Evolutionary conservation across 805 yeast species (phyloP).

Genomic region (Saccharomyces mikatae): DNA sequence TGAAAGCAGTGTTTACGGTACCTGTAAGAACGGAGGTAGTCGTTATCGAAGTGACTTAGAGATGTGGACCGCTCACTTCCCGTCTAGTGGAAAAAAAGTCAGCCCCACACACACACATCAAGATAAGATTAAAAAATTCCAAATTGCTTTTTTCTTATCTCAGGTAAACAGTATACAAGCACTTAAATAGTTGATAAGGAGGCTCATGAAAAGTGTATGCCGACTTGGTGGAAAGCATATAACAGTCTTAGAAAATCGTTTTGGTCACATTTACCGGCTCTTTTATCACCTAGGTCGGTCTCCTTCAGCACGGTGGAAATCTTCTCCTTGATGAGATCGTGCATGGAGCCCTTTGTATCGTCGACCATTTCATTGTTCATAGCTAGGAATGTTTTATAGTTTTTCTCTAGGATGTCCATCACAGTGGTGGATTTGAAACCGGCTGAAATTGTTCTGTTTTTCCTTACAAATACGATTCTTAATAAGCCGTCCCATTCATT

Average conservation of each 20-base stretch:
- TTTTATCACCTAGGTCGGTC: slow-evolving; percentile 73
- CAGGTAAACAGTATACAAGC: not conserved
- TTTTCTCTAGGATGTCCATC: slow-evolving; percentile 72
- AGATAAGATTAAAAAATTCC: not conserved
- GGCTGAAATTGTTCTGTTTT: slow-evolving; percentile 86
- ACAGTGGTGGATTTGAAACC: slow-evolving; percentile 82
- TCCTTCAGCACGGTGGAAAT: slow-evolving; percentile 67
- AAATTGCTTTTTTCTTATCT: not conserved
- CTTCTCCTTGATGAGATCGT: slow-evolving; percentile 51
- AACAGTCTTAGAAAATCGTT: slow-evolving; percentile 81
- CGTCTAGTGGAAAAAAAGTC: not conserved
- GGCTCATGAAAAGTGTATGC: slow-evolving; percentile 81
- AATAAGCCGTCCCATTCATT: slow-evolving; percentile 96
- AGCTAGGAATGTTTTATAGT: slow-evolving; percentile 70
- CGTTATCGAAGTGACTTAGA: no score
- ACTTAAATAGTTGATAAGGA: not conserved
- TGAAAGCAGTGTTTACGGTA: not conserved
- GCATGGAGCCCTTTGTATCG: slow-evolving; percentile 36
- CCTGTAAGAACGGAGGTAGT: not conserved
- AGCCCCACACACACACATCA: not conserved
- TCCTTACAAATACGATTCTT: slow-evolving; percentile 85
- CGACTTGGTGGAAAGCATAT: slow-evolving; percentile 93
- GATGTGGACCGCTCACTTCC: not conserved
- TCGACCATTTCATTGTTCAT: slow-evolving; percentile 39
- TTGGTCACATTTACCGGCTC: slow-evolving; percentile 93